Base-by-base conservation (phyloP, 805 yeast genomes). In the Yarrowia deformans region DNA sequence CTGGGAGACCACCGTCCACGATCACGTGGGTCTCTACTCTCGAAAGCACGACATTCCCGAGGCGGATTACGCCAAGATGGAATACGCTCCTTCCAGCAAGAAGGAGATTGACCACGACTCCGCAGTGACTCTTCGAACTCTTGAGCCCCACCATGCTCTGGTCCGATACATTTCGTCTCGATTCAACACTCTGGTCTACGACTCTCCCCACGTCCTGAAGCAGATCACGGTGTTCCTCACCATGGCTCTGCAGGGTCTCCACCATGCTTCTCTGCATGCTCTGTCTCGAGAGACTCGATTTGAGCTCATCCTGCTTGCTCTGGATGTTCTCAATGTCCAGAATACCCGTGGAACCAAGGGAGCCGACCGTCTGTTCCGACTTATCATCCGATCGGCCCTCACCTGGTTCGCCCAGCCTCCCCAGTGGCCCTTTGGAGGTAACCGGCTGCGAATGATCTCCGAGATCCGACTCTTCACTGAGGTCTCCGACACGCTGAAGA, bases 351-450 rank as follows among this genome's bases (percentile, higher is more conserved):
- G 79, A 1, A 82, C 88, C 1, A 81, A 84, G 71, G 82, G 83
- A 70, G 80, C 81, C 29, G 70, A 77, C 2, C 73, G 77, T 1
- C 78, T 93, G 72, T 84, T 85, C 0, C 79, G 79, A 45, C 78
- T 84, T 3, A 83, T 93, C 16, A 76, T 90, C 32, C 87, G 85
- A 69, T 92, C 91, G 18, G 84, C 89, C 0, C 81, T 95, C 52
- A 83, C 89, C 1, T 93, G 98, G 97, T 95, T 92, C 76, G 82
- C 82, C 32, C 83, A 81, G 56, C 82, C 85, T 23, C 81, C 86
- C 1, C 81, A 84, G 3, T 89, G 89, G 80, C 97, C 98, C 16
- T 93, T 84, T 79, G 98, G 99, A 3, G 89, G 92, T 12, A 92
- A 94, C 75, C 82, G 85, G 54, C 78, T 91, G 71, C 87, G 87